phyloP scores from a whole-genome alignment of 2,329 filamentous ascomycete species.

The Ophiocordyceps robertsii region DNA sequence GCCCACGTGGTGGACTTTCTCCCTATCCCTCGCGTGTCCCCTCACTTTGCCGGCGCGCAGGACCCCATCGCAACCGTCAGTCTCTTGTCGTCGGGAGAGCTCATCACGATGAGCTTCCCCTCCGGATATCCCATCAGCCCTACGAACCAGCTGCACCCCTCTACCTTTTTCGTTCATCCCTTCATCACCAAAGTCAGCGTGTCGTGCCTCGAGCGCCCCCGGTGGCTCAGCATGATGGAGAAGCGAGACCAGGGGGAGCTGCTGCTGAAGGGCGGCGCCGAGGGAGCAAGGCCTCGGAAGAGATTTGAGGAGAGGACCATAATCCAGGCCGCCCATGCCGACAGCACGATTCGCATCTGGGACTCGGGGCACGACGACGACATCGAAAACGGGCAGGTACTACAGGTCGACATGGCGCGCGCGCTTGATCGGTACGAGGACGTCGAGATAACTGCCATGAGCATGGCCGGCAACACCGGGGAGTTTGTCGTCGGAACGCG shows the following conservation, averaged over 20 bases:
- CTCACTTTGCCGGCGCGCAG: constrained; percentile 76
- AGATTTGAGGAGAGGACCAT: constrained; percentile 75
- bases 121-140: constrained; percentile 83
- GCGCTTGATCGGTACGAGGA: constrained; percentile 69
- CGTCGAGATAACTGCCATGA: constrained; percentile 66
- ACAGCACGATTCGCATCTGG: constrained; percentile 86
- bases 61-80: constrained; percentile 80
- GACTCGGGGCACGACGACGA: constrained; percentile 86
- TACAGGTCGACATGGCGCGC: constrained; percentile 79
- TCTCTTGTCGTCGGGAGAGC: constrained; percentile 71
- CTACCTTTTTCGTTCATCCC: constrained; percentile 77
- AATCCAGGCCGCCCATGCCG: constrained; percentile 75
- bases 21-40: constrained; percentile 67
- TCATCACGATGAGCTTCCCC: constrained; percentile 83
- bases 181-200: constrained; percentile 65
- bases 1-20: constrained; percentile 71
- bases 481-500: constrained; percentile 74
- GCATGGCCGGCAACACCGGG: constrained; percentile 65
- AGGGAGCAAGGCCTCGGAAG: constrained; percentile 54
- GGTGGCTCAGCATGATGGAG: constrained; percentile 88
- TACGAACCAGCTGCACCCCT: constrained; percentile 84
- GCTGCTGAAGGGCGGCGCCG: constrained; percentile 67
- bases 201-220: constrained; percentile 60
- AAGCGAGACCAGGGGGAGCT: constrained; percentile 64
- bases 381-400: constrained; percentile 68